A percentile compares a stretch with the other conserved stretches of the same genome.
These are phyloP conservation scores for Athelia sp. DNA, from an alignment of 1,284 basidiomycete species.

Conservation along the genomic window DNA sequence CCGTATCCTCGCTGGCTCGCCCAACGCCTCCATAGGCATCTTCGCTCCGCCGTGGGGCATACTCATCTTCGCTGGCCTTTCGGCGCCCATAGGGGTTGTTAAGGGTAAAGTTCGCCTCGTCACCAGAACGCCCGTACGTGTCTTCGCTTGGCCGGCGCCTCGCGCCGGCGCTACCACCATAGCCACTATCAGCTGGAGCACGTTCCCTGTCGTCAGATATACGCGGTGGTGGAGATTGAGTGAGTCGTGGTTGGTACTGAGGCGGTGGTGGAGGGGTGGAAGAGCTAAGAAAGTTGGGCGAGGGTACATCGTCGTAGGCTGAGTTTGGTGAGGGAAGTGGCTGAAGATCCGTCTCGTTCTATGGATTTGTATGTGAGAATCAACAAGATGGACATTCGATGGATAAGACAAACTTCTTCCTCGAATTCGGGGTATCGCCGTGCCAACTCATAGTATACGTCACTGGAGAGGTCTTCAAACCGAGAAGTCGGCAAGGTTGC, in stretches of 20 bases:
- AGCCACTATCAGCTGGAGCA: slow-evolving; percentile 45
- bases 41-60: slow-evolving; percentile 26
- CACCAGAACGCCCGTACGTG: slow-evolving; percentile 20
- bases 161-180: slow-evolving; percentile 33
- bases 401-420: slow-evolving; percentile 53
- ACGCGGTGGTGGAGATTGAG: slow-evolving; percentile 38
- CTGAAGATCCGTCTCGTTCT: slow-evolving; percentile 12
- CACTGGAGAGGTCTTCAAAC: slow-evolving; percentile 95
- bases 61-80: slow-evolving; percentile 46
- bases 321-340: slow-evolving; percentile 49
- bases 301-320: slow-evolving; percentile 67
- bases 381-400: background rate
- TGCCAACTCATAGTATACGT: slow-evolving; percentile 94
- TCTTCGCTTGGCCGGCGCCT: slow-evolving; percentile 35
- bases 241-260: slow-evolving; percentile 26
- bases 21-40: slow-evolving; percentile 13
- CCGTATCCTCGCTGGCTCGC: slow-evolving; percentile 24
- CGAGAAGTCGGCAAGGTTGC: slow-evolving; percentile 89
- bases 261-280: slow-evolving; percentile 27
- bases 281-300: slow-evolving; percentile 56
- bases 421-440: slow-evolving; percentile 95
- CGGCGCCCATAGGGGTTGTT: slow-evolving; percentile 31
- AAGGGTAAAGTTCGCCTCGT: slow-evolving; percentile 13
- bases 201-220: slow-evolving; percentile 40
- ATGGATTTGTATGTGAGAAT: background rate